Evolutionary conservation across 2,329 filamentous ascomycete species (phyloP).

Genomic region (Xylaria digitata): DNA sequence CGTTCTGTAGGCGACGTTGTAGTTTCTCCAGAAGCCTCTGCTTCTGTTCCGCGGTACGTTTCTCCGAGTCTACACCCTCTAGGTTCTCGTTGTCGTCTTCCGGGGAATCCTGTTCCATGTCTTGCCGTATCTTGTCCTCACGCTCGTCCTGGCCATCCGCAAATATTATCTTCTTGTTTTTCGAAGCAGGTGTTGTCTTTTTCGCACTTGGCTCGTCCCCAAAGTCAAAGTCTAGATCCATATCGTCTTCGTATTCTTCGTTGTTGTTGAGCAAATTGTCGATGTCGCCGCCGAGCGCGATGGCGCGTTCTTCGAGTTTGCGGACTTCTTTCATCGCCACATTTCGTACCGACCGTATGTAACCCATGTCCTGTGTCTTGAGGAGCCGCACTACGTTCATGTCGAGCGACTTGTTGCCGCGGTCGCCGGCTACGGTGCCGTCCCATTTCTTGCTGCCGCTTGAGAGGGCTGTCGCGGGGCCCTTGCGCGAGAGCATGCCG

Average conservation of each 20-base stretch:
- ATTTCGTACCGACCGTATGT: slow-evolving; percentile 71
- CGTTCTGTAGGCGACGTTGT: slow-evolving; percentile 60
- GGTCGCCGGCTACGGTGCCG: slow-evolving; percentile 67
- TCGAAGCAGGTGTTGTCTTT: slow-evolving; percentile 42
- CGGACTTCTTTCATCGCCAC: slow-evolving; percentile 68
- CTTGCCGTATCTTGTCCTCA: slow-evolving; percentile 45
- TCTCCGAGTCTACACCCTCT: slow-evolving; percentile 49
- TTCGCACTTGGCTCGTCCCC: slow-evolving; percentile 41
- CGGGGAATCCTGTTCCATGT: slow-evolving; percentile 34
- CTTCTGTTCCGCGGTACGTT: slow-evolving; percentile 54
- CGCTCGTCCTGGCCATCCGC: slow-evolving; percentile 55
- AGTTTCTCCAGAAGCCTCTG: slow-evolving; percentile 59
- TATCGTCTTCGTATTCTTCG: slow-evolving; percentile 49
- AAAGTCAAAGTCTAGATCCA: slow-evolving; percentile 49
- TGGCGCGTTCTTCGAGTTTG: slow-evolving; percentile 64
- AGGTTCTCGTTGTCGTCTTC: slow-evolving; percentile 52
- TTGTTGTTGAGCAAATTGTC: slow-evolving; percentile 36
- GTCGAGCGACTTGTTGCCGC: slow-evolving; percentile 66
- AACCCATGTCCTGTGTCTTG: slow-evolving; percentile 76
- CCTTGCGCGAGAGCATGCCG: slow-evolving; percentile 73
- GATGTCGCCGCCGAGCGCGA: slow-evolving; percentile 56
- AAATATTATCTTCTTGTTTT: slow-evolving; percentile 63
- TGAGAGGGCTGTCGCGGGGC: slow-evolving; percentile 62
- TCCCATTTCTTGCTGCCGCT: slow-evolving; percentile 64
- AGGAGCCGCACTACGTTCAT: slow-evolving; percentile 70